Base-by-base conservation (phyloP, 2,329 filamentous ascomycete genomes). In the Beauveria sp. region DNA sequence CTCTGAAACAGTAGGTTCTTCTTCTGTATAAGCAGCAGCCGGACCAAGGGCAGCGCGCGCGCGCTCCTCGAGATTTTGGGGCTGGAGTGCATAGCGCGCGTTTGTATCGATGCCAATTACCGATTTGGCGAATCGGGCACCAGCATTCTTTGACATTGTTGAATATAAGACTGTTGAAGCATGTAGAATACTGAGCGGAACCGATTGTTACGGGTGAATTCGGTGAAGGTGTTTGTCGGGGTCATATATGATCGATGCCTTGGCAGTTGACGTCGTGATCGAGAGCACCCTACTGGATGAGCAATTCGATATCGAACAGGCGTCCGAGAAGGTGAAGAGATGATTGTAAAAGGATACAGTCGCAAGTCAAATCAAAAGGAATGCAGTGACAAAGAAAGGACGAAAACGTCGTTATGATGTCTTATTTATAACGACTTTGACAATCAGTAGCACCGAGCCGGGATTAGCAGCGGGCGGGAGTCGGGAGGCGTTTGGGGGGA, bases 1-100 rank as follows among this genome's bases (percentile, higher is more conserved):
- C 67, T 90, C 87, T 1, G 69, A 66, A 1, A 83, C 78, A 3
- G 84, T 86, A 1, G 89, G 89, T 64, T 91, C 88, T 2, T 84
- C 76, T 69, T 92, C 89, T 49, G 88, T 77, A 67, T 73, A 74
- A 51, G 68, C 62, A n/a, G 70, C 66, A 14, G 69, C 67, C 2
- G 71, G 66, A 10, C 66, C 54, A 12, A 74, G 65, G 8, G 65
- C 60, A 1, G 67, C 60, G 47, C 62, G 65, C 6, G 71, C 70
- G 10, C 66, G 65, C 5, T 65, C 62, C 18, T 68, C 66, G 5
- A 73, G 68, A 58, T 67, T 60, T 4, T 60, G 56, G 1, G 72
- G 70, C 9, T 71, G 58, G 18, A 56, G 60, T n/a, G 66, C 60
- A 61, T 68, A 70, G 14, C 66, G 69, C 28, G 71, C 68, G 45